Evolutionary conservation across 352 stramenopile species (phyloP).

Genomic region (Phytophthora syringae): DNA sequence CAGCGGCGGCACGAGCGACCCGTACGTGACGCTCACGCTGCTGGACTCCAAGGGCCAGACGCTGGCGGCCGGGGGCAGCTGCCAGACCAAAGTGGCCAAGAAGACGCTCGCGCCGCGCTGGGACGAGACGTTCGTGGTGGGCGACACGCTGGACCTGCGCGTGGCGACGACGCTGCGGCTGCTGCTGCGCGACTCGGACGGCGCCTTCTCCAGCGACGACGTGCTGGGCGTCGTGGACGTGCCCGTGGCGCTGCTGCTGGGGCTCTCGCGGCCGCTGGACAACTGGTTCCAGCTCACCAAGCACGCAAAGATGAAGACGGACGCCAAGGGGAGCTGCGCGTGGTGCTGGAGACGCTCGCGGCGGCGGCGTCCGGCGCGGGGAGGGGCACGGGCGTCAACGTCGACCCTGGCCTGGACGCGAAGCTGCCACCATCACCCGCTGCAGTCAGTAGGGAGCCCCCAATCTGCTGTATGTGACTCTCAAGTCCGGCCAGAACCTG

Average conservation of each 20-base stretch:
- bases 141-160: slow-evolving; percentile 69
- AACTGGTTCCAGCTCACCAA: slow-evolving; percentile 79
- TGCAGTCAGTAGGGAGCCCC: slow-evolving; percentile 40
- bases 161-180: slow-evolving; percentile 68
- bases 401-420: slow-evolving; percentile 21
- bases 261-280: slow-evolving; percentile 49
- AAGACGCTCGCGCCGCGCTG: slow-evolving; percentile 71
- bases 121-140: slow-evolving; percentile 69
- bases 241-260: slow-evolving; percentile 60
- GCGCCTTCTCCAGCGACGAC: slow-evolving; percentile 68
- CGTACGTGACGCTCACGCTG: slow-evolving; percentile 75
- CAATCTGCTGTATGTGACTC: slow-evolving; percentile 75
- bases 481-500: slow-evolving; percentile 80
- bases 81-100: slow-evolving; percentile 74
- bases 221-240: slow-evolving; percentile 75
- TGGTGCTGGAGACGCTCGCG: slow-evolving; percentile 51
- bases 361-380: slow-evolving; percentile 14
- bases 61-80: slow-evolving; percentile 52
- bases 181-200: slow-evolving; percentile 59
- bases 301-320: slow-evolving; percentile 75
- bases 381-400: slow-evolving; percentile 32
- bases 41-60: slow-evolving; percentile 60
- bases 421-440: no score
- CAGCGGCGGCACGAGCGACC: slow-evolving; percentile 71
- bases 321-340: slow-evolving; percentile 64